These are phyloP conservation scores for Cucurbita pepo DNA, from an alignment of 306 rosid species.

Conservation along the genomic window DNA sequence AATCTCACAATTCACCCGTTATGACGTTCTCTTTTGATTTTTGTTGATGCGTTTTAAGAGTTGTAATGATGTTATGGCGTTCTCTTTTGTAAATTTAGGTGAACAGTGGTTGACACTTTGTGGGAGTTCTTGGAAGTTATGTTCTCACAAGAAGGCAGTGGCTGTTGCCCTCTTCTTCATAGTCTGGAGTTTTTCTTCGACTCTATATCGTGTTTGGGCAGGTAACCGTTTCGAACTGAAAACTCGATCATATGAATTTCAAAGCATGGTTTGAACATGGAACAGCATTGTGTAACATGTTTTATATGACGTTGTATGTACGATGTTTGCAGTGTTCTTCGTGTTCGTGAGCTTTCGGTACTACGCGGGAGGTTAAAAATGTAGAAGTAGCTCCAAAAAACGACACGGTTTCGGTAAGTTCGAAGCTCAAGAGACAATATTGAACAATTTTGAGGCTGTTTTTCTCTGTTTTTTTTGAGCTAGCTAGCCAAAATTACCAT, in stretches of 20 bases:
- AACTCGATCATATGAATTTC: not conserved
- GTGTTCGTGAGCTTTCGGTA: slow-evolving; percentile 57
- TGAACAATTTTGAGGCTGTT: not conserved
- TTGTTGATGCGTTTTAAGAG: not conserved
- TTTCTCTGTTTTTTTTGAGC: not conserved
- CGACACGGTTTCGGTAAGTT: not conserved
- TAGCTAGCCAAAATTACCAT: not conserved
- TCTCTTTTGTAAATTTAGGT: slow-evolving; percentile 17
- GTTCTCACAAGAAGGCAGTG: slow-evolving; percentile 66
- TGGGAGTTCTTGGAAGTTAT: slow-evolving; percentile 73
- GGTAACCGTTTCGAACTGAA: slow-evolving; percentile 17
- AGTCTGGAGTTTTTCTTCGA: slow-evolving; percentile 67
- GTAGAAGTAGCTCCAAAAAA: not conserved
- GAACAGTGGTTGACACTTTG: slow-evolving; percentile 62
- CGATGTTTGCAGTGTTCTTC: slow-evolving; percentile 50
- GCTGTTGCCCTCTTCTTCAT: slow-evolving; percentile 39
- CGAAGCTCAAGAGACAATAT: not conserved
- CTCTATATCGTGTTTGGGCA: slow-evolving; percentile 80
- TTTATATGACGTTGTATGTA: not conserved
- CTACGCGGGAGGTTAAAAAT: slow-evolving; percentile 63
- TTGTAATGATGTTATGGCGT: not conserved
- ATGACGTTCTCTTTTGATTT: no score
- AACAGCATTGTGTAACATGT: not conserved
- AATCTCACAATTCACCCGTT: no score
- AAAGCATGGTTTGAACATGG: not conserved